phyloP scores from a whole-genome alignment of 495 filamentous ascomycete genomes.

The Platismatia glauca region DNA sequence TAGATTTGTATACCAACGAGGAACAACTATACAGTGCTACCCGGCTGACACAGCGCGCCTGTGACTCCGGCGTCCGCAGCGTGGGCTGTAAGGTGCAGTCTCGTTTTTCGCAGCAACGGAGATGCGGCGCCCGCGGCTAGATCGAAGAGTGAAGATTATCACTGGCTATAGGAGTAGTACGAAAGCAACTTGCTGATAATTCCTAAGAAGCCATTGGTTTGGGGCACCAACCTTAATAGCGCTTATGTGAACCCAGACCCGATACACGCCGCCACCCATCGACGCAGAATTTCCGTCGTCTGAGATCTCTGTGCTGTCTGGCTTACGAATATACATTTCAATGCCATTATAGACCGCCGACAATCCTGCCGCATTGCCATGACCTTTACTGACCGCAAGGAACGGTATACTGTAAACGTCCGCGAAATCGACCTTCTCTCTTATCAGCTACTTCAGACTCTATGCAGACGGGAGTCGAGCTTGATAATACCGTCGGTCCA shows the following conservation, averaged over 20 bases:
- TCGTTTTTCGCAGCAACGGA: constrained; percentile 13
- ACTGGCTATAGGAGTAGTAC: neutral
- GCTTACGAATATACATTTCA: constrained; percentile 36
- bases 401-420: constrained; percentile 40
- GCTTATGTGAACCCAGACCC: constrained; percentile 13
- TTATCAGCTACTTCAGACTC: neutral
- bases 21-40: constrained; percentile 22
- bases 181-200: constrained; percentile 4
- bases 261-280: constrained; percentile 41
- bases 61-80: constrained; percentile 23
- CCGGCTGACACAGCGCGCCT: constrained; percentile 18
- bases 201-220: neutral
- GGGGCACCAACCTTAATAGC: constrained; percentile 9
- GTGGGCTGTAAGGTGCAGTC: constrained; percentile 19
- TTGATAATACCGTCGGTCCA: neutral
- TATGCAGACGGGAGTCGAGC: neutral
- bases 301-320: constrained; percentile 36
- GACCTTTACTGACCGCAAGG: constrained; percentile 40
- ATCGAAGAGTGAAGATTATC: constrained; percentile 21
- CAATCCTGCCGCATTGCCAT: constrained; percentile 35
- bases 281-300: constrained; percentile 38
- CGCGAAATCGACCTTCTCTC: constrained; percentile 36
- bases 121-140: constrained; percentile 3
- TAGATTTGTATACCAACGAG: constrained; percentile 22
- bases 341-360: constrained; percentile 41